Base-by-base conservation (phyloP, 2,329 filamentous ascomycete genomes). In the Fusarium graminum region DNA sequence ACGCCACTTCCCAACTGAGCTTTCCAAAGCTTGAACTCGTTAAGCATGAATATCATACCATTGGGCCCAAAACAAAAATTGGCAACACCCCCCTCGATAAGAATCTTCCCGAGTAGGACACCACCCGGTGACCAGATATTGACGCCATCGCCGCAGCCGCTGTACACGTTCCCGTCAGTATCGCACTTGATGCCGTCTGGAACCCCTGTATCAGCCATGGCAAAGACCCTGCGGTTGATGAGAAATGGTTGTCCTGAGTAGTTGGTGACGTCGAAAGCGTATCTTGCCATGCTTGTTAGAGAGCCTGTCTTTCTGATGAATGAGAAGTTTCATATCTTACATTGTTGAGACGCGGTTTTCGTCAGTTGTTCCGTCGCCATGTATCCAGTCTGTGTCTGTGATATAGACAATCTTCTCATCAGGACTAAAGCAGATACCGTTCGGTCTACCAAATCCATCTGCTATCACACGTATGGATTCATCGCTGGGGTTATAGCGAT, bases 101-200 rank as follows among this genome's bases (percentile, higher is more conserved):
- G 36, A 11, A 83, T 80, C 43, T 79, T 79, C 6, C 82, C 83
- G 11, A 86, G 74, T 2, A 85, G 71, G 3, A 78, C 76, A 2
- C 82, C 83, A 0, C 76, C 76, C 2, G 79, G 64, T 9, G 80
- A 81, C 81, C 82, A 85, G 1, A 85, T 76, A 45, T 80, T 80
- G 12, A 85, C 71, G 5, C 83, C 83, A 58, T 85, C 82, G 4
- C 81, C 81, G 45, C 80, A 82, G 4, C 81, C 83, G 30, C 79
- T 75, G 72, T 83, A 85, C 1, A 86, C 79, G 52, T 85, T 83
- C 1, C 82, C 83, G 6, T 77, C 50, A 0, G 76, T 63, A 46
- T 84, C 82, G 54, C 79, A 81, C 55, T 83, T 82, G 55, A 84
- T 81, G n/a, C 77, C 79, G 60, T 77, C 81, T 0, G 84, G 84